Evolutionary conservation across 2,329 filamentous ascomycete species (phyloP).

Genomic region (Diaporthe nobilis): DNA sequence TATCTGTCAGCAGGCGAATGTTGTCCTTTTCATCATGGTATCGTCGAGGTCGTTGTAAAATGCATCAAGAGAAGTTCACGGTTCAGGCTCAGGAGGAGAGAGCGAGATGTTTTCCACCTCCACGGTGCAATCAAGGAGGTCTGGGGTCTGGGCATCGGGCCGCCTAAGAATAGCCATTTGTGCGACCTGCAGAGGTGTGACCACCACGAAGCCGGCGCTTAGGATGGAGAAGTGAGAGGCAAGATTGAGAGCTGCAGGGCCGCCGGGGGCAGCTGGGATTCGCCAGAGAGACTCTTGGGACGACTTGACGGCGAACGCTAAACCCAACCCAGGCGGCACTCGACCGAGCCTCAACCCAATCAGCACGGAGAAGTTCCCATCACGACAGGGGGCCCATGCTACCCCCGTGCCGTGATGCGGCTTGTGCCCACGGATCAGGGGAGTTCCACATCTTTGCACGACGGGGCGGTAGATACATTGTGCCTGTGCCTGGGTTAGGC

Average conservation of each 20-base stretch:
- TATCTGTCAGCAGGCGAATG: slow-evolving; percentile 25
- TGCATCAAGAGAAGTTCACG: slow-evolving; percentile 7
- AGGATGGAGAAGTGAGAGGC: slow-evolving; percentile 40
- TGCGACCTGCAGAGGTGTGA: slow-evolving; percentile 42
- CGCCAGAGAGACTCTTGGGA: slow-evolving; percentile 33
- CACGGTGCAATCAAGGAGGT: slow-evolving; percentile 32
- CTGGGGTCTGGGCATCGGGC: slow-evolving; percentile 20
- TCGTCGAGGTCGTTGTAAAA: slow-evolving; percentile 15
- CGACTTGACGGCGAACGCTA: slow-evolving; percentile 23
- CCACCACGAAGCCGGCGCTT: slow-evolving; percentile 41
- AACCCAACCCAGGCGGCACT: slow-evolving; percentile 22
- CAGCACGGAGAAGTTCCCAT: slow-evolving; percentile 1
- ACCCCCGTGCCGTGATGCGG: slow-evolving; percentile 31
- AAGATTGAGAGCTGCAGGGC: slow-evolving; percentile 38
- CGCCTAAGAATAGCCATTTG: slow-evolving; percentile 38
- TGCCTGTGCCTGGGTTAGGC: slow-evolving; percentile 10
- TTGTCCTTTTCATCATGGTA: slow-evolving; percentile 7
- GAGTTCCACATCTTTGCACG: slow-evolving; percentile 1
- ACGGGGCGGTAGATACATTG: not conserved
- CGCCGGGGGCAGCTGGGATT: slow-evolving; percentile 36
- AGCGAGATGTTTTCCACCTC: slow-evolving; percentile 16
- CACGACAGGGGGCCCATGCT: slow-evolving; percentile 23
- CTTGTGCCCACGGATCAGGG: slow-evolving; percentile 26
- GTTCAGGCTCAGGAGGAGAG: not conserved
- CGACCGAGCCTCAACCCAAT: slow-evolving; percentile 38